These are phyloP conservation scores for Juglanconis juglandina DNA, from an alignment of 2,329 filamentous ascomycete species.

Conservation along the genomic window DNA sequence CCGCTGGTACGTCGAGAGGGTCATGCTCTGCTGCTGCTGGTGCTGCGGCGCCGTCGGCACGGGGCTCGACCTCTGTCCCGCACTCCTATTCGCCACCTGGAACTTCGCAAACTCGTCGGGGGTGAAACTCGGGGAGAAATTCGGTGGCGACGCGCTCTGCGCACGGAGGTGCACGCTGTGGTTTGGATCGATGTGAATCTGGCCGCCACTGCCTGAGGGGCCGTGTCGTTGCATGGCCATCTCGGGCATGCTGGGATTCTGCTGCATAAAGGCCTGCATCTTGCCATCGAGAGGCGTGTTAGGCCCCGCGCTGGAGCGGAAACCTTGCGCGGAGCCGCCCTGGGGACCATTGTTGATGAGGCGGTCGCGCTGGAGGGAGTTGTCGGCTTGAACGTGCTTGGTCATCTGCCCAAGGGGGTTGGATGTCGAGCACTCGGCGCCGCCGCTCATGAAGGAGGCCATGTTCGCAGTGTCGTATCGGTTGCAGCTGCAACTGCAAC, in stretches of 20 bases:
- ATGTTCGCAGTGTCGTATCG: slow-evolving; percentile 19
- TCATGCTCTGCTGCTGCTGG: slow-evolving; percentile 38
- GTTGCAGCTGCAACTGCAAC: too few relatives aligned
- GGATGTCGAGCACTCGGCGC: slow-evolving; percentile 93
- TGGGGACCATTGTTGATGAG: slow-evolving; percentile 72
- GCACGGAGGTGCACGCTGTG: slow-evolving; percentile 49
- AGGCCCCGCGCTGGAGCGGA: slow-evolving; percentile 13
- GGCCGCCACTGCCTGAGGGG: slow-evolving; percentile 27
- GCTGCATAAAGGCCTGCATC: slow-evolving; percentile 91
- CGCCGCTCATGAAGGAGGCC: slow-evolving; percentile 89
- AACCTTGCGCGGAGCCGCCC: slow-evolving; percentile 11
- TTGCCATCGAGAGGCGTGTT: slow-evolving; percentile 33
- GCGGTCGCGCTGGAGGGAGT: slow-evolving; percentile 86
- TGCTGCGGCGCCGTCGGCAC: slow-evolving; percentile 49
- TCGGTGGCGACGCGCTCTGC: slow-evolving; percentile 51
- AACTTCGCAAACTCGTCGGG: slow-evolving; percentile 86
- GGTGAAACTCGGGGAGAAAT: slow-evolving; percentile 65
- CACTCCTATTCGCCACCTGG: slow-evolving; percentile 64
- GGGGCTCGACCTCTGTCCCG: slow-evolving; percentile 51
- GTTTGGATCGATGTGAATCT: slow-evolving; percentile 43
- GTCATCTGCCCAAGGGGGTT: slow-evolving; percentile 97
- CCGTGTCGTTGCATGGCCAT: slow-evolving; percentile 32
- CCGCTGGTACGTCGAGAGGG: slow-evolving; percentile 44
- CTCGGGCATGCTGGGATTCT: slow-evolving; percentile 59
- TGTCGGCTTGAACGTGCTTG: slow-evolving; percentile 96